These are phyloP conservation scores for Phytophthora sp. DNA, from an alignment of 352 stramenopile genomes.

Conservation along the genomic window DNA sequence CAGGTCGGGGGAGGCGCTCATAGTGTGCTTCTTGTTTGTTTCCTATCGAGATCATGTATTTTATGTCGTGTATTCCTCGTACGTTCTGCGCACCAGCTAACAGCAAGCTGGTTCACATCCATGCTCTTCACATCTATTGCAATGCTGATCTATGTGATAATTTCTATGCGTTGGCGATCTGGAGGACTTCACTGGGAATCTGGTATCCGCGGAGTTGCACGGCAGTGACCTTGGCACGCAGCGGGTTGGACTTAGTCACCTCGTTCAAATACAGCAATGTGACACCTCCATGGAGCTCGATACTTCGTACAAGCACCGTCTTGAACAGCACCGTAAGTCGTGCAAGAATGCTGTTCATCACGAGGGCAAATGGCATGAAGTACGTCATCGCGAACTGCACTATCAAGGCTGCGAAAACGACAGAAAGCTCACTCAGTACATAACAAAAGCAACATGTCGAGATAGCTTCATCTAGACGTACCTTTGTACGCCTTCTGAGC, in stretches of 20 bases:
- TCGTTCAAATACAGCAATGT: constrained; percentile 81
- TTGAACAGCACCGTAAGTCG: constrained; percentile 70
- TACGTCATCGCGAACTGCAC: constrained; percentile 87
- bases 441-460: neutral
- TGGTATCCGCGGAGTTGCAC: constrained; percentile 76
- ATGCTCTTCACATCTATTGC: constrained; percentile 6
- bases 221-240: constrained; percentile 72
- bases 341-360: constrained; percentile 78
- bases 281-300: constrained; percentile 73
- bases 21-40: constrained; percentile 15
- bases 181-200: constrained; percentile 53
- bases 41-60: constrained; percentile 44
- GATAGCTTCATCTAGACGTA: neutral
- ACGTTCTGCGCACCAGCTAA: neutral
- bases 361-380: constrained; percentile 86
- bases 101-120: neutral
- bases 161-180: constrained; percentile 60
- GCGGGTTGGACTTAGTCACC: constrained; percentile 80
- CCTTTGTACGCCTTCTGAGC: constrained; percentile 84
- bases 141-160: neutral
- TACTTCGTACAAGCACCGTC: constrained; percentile 59
- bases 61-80: constrained; percentile 31
- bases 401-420: constrained; percentile 49
- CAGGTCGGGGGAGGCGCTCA: constrained; percentile 3
- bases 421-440: constrained; percentile 8